A percentile compares a stretch with the other conserved stretches of the same genome.
These are phyloP conservation scores for Saccharomyces paradoxus DNA, from an alignment of 805 yeast species.

Conservation along the genomic window DNA sequence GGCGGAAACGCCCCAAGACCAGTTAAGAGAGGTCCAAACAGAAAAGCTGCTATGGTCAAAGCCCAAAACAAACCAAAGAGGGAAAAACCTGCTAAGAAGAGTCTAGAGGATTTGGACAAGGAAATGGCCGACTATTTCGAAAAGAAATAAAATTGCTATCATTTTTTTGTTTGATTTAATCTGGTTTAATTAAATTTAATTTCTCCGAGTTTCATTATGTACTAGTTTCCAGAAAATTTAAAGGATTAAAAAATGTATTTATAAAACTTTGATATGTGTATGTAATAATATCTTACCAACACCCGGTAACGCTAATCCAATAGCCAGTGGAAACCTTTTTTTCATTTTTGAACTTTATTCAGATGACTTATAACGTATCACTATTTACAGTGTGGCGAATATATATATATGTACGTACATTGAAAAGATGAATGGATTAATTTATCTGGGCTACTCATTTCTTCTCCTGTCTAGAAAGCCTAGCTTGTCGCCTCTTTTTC, in stretches of 20 bases:
- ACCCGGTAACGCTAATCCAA: neutral
- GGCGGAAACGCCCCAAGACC: slow-evolving; percentile 20
- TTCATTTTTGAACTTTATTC: neutral
- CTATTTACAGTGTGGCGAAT: neutral
- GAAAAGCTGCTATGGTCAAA: slow-evolving; percentile 31
- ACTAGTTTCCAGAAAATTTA: neutral
- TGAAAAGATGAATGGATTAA: neutral
- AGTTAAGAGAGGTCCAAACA: slow-evolving; percentile 28
- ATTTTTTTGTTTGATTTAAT: neutral
- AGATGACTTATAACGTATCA: neutral
- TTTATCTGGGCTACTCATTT: neutral
- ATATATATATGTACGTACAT: neutral
- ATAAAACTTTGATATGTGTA: neutral
- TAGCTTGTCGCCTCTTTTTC: slow-evolving; percentile 47
- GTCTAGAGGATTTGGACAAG: slow-evolving; percentile 89
- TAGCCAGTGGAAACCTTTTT: neutral
- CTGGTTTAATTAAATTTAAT: neutral
- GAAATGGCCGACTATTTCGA: slow-evolving; percentile 96
- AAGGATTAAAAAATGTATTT: neutral
- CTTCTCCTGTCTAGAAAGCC: slow-evolving; percentile 25
- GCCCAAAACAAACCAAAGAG: slow-evolving; percentile 30
- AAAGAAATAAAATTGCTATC: slow-evolving; percentile 22
- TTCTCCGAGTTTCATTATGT: neutral
- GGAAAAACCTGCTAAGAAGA: slow-evolving; percentile 51
- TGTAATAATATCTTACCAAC: neutral